Base-by-base conservation (phyloP, 768 basidiomycete genomes). In the Leccinum subgranulosum region DNA sequence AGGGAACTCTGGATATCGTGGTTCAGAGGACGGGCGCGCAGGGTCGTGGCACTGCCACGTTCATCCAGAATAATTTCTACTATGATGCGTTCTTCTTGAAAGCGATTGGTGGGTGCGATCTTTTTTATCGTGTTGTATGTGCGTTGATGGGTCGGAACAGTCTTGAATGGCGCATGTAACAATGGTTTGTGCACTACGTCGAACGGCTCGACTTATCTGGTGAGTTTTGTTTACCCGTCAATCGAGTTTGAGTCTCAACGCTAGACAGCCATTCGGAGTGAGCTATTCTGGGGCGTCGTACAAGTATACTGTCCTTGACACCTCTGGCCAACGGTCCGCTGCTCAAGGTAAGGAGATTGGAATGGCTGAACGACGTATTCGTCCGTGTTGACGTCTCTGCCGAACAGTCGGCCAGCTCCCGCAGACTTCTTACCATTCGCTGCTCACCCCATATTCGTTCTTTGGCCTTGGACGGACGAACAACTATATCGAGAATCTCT, bases 51-150 rank as follows among this genome's bases (percentile, higher is more conserved):
- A 84, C 80, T 41, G 74, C 92, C 17, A 66, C 84, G 5, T 96
- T 99, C 67, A 77, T 99, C 49, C 94, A 96, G 74, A 99, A 99
- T 68, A 98, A 98, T 71, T 92, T 95, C 66, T 98, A 96, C 66
- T 94, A 94, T 68, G 97, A 99, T 62, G 96, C 97, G 0, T 99
- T 99, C 78, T 99, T 98, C 83, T 79, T 98, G 53, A 98, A 98
- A 69, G 93, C 97, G 3, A 90, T 94, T 45, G 88, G 95, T 96
- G 45, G 46, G 85, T 74, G 23, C 10, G 53, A 14, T 8, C 0
- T 6, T 41, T 23, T 23, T 17, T 28, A 39, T 31, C 46, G 27
- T 36, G 43, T 54, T 25, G 36, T 33, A n/a, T 52, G 11, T 14
- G 8, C 33, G 43, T 23, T 64, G 56, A 60, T 47, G 25, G 49